Conservation (phyloP, 2,329 filamentous ascomycete genomes). For the Pseudogymnoascus sp. region DNA sequence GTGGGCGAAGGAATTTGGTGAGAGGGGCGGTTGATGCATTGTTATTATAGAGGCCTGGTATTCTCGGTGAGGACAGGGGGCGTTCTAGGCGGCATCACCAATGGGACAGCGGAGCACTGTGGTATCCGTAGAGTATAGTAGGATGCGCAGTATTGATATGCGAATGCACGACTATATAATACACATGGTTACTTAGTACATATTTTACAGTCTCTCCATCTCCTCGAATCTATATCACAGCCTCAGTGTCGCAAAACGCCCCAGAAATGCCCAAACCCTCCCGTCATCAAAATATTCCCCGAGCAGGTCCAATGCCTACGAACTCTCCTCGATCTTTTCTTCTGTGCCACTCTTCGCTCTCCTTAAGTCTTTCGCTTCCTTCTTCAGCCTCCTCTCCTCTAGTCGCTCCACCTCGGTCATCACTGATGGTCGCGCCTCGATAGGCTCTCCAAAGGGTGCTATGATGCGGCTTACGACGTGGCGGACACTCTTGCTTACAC, state of each 20-base stretch:
- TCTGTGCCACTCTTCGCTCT: conserved; percentile 28
- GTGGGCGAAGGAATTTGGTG: conserved; percentile 89
- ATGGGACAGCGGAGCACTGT: background rate
- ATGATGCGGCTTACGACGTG: conserved; percentile 71
- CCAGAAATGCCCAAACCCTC: background rate
- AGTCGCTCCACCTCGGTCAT: conserved; percentile 56
- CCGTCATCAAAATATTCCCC: background rate
- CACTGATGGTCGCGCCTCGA: conserved; percentile 57
- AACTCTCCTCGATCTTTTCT: conserved; percentile 22
- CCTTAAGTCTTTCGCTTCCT: conserved; percentile 49
- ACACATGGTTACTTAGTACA: conserved; percentile 3
- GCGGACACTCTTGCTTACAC: conserved; percentile 56
- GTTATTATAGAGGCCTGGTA: background rate
- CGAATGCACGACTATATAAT: conserved; percentile 7
- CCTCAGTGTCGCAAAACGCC: background rate
- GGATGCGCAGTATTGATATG: conserved; percentile 3
- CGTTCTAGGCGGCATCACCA: background rate
- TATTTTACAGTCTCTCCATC: background rate
- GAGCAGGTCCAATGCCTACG: background rate
- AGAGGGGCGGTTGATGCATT: conserved; percentile 62
- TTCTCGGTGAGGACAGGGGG: background rate
- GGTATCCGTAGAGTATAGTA: background rate
- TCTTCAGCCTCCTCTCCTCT: conserved; percentile 45
- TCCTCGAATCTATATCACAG: background rate
- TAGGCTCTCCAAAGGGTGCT: conserved; percentile 57